A percentile compares a stretch with the other conserved stretches of the same genome.
These are phyloP conservation scores for Coemansia sp. DNA, from an alignment of 192 early-diverging fungal genomes.

Conservation along the genomic window DNA sequence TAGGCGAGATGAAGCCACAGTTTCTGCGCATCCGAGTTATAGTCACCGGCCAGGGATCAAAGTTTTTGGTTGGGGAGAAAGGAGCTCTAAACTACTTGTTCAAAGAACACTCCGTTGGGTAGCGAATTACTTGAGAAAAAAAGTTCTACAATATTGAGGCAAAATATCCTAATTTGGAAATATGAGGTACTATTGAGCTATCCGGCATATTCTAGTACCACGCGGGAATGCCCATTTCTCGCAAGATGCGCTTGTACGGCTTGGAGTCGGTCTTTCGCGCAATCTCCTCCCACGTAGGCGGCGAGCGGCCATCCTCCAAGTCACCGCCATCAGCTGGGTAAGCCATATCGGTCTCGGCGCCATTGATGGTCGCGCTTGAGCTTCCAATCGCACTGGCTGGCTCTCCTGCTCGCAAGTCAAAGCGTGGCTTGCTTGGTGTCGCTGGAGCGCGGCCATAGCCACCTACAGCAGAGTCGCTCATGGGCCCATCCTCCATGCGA, in stretches of 20 bases:
- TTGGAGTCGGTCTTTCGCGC: slow-evolving; percentile 37
- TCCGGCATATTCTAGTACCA: slow-evolving; percentile 34
- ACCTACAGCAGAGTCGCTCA: background rate
- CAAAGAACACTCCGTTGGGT: background rate
- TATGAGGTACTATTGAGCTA: background rate
- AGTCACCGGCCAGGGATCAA: background rate
- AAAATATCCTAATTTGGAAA: background rate
- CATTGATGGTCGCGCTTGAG: slow-evolving; percentile 18
- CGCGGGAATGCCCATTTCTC: slow-evolving; percentile 50
- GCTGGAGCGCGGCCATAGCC: background rate
- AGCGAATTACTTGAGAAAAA: background rate
- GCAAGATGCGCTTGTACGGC: slow-evolving; percentile 49
- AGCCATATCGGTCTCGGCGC: background rate
- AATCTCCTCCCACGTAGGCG: slow-evolving; percentile 45
- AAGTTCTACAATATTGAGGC: background rate
- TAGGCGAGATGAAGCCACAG: background rate
- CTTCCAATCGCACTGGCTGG: slow-evolving; percentile 12
- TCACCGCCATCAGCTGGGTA: background rate
- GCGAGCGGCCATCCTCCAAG: slow-evolving; percentile 27
- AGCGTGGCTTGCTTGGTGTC: slow-evolving; percentile 12
- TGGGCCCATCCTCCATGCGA: background rate
- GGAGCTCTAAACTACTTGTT: background rate
- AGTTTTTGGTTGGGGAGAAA: background rate
- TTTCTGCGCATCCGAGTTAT: background rate
- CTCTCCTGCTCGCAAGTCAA: background rate